Base-by-base conservation (phyloP, 2,329 filamentous ascomycete species). In the Diaporthe longicolla region DNA sequence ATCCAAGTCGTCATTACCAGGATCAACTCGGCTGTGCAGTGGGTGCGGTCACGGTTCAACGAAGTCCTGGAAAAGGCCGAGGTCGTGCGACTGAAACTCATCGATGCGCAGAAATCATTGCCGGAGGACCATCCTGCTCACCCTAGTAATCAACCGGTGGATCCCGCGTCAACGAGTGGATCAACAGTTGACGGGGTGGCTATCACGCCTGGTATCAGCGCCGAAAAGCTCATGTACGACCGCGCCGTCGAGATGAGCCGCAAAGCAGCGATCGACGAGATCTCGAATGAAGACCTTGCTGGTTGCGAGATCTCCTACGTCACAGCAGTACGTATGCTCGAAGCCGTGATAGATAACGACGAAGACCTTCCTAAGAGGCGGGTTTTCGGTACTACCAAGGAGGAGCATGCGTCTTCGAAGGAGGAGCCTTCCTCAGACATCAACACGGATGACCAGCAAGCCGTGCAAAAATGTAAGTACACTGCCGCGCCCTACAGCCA, bases 201-300 rank as follows among this genome's bases (percentile, higher is more conserved):
- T 63, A 88, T 99, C 35, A 97, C 94, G 19, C 91, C 94, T 2
- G 97, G 96, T 1, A 92, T 98, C 72, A 98, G 95, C 29, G 97
- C 97, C 0, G 97, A 98, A 85, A 98, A 95, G 84, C 87, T 99
- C 59, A 98, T 99, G 95, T 99, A 98, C 81, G 97, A 99, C 78
- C 94, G 97, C 61, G 97, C 97, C 0, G 86, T 98, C 29, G 97
- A 99, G 82, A 98, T 99, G 97, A 98, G 95, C 82, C 92, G 95
- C 70, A 92, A 94, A 5, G 96, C 97, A 10, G 97, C 97, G 10
- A 97, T 98, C 80, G 97, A 97, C 79, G 97, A 99, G 84, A 93
- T 99, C 66, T 95, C 97, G 2, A 95, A 96, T 73, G 94, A 97
- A 76, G 95, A 98, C 82, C 86, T 98, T 32, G 85, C 87, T 0